Evolutionary conservation across 1,284 basidiomycete species (phyloP).

Genomic region (Phellopilus nigrolimitatus): DNA sequence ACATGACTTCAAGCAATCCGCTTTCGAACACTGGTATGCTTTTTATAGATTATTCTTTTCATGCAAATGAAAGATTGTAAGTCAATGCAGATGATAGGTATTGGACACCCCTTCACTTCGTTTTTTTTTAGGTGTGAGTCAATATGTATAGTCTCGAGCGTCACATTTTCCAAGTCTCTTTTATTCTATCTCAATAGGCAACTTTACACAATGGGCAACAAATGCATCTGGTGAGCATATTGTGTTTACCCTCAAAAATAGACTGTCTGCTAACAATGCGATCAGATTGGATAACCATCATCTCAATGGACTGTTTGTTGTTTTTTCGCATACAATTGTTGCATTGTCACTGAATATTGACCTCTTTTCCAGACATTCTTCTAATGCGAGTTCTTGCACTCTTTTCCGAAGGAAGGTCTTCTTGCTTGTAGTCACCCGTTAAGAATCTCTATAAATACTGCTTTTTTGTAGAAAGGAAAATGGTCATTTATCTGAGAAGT

Average conservation of each 20-base stretch:
- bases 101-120: not conserved
- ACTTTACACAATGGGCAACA: not conserved
- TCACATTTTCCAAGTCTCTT: not conserved
- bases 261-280: not conserved
- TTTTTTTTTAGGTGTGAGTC: not conserved
- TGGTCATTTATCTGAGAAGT: not conserved
- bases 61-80: not conserved
- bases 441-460: not conserved
- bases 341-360: not conserved
- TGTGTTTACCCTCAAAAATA: not conserved
- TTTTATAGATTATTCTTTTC: not conserved
- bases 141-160: too few relatives aligned
- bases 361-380: not conserved
- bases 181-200: not conserved
- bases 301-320: not conserved
- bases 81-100: not conserved
- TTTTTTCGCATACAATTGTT: not conserved
- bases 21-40: too few relatives aligned
- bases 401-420: not conserved
- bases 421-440: not conserved
- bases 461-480: not conserved
- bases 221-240: not conserved
- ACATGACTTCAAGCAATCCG: not conserved
- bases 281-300: not conserved
- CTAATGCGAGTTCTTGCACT: not conserved